Conservation (phyloP, 2,329 filamentous ascomycete genomes). For the Venturia effusa region DNA sequence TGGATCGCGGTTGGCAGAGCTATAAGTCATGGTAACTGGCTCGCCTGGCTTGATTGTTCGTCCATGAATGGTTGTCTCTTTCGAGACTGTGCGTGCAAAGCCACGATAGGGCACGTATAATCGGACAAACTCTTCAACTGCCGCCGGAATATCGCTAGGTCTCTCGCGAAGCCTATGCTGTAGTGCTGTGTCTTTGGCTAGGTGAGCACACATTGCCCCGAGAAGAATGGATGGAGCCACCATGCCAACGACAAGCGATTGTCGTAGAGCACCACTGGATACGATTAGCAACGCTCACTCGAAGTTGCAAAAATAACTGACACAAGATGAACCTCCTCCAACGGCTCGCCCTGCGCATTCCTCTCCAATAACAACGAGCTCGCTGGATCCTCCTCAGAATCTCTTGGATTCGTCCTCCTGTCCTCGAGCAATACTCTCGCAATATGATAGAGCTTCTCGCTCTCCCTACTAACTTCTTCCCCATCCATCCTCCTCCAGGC, state of each 20-base stretch:
- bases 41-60: constrained; percentile 7
- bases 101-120: constrained; percentile 15
- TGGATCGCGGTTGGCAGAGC: constrained; percentile 11
- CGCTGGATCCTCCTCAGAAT: constrained; percentile 14
- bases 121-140: constrained; percentile 14
- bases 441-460: constrained; percentile 13
- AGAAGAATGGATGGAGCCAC: constrained; percentile 14
- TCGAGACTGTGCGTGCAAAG: constrained; percentile 13
- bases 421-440: constrained; percentile 13
- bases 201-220: constrained; percentile 13
- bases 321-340: constrained; percentile 11
- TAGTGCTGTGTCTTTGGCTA: constrained; percentile 12
- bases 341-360: constrained; percentile 9
- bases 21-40: constrained; percentile 9
- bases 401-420: constrained; percentile 9
- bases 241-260: constrained; percentile 14
- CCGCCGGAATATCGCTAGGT: constrained; percentile 5
- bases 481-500: constrained; percentile 14
- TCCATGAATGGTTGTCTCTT: constrained; percentile 6
- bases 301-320: background rate
- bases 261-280: constrained; percentile 10
- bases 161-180: constrained; percentile 12
- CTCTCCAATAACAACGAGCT: constrained; percentile 12
- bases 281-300: background rate
- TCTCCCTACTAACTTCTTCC: constrained; percentile 12